phyloP scores from a whole-genome alignment of 2,329 filamentous ascomycete genomes.

The Ophiostoma angusticollis region DNA sequence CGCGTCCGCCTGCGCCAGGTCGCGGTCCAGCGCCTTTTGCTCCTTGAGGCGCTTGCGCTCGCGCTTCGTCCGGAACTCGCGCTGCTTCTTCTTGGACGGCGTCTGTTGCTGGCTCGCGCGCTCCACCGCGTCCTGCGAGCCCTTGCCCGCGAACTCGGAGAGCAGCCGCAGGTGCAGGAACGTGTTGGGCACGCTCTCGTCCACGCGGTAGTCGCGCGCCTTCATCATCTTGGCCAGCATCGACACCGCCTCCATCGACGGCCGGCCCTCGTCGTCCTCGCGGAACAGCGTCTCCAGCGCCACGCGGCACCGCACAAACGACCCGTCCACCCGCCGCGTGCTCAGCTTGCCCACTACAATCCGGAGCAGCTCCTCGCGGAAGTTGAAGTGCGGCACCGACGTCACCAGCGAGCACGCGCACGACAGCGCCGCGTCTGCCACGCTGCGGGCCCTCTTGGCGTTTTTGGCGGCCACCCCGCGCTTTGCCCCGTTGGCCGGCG shows the following conservation, averaged over 20 bases:
- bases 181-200: constrained; percentile 78
- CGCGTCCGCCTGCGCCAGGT: constrained; percentile 86
- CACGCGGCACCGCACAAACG: constrained; percentile 65
- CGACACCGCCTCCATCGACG: constrained; percentile 74
- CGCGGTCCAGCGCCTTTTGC: constrained; percentile 77
- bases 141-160: constrained; percentile 76
- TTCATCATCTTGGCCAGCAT: constrained; percentile 94
- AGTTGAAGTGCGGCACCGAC: constrained; percentile 93
- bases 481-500: constrained; percentile 20
- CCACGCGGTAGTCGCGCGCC: constrained; percentile 64
- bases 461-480: constrained; percentile 16
- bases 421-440: constrained; percentile 66
- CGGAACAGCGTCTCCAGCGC: constrained; percentile 72
- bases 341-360: constrained; percentile 79
- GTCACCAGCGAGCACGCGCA: constrained; percentile 74
- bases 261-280: constrained; percentile 79
- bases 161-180: constrained; percentile 83
- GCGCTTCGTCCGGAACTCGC: constrained; percentile 79
- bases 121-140: constrained; percentile 65
- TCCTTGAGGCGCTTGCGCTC: constrained; percentile 74
- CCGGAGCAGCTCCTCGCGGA: constrained; percentile 73
- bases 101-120: constrained; percentile 44
- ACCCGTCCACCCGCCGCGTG: constrained; percentile 53
- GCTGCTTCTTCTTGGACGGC: constrained; percentile 60
- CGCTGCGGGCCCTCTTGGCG: constrained; percentile 13